Percentiles rank a stretch among this genome's conserved stretches.
These are phyloP conservation scores for Tulasnella calospora DNA, from an alignment of 768 basidiomycete species.

Conservation along the genomic window DNA sequence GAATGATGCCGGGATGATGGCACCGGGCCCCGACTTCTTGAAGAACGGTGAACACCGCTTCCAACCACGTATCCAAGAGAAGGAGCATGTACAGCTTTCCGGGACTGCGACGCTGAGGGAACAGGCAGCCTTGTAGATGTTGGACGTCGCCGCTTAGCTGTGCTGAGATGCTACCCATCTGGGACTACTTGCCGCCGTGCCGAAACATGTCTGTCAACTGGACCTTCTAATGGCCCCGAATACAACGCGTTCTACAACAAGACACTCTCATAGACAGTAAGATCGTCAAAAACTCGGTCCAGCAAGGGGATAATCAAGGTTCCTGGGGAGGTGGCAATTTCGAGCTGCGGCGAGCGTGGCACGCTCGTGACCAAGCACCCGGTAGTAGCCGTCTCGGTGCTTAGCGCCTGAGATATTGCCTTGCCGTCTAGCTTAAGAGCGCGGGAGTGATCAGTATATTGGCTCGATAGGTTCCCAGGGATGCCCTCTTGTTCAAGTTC, in stretches of 20 bases:
- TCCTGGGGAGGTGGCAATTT: background rate
- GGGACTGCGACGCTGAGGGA: no score
- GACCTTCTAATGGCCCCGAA: background rate
- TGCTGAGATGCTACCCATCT: background rate
- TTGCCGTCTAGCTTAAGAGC: background rate
- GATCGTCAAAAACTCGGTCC: background rate
- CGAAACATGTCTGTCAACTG: background rate
- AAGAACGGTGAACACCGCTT: background rate
- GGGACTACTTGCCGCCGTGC: background rate
- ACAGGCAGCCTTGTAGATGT: background rate
- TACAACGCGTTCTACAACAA: no score
- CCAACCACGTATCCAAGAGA: background rate
- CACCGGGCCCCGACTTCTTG: background rate
- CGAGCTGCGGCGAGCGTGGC: background rate
- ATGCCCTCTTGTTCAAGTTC: background rate
- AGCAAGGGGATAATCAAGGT: background rate
- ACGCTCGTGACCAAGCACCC: background rate
- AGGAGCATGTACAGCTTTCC: no score
- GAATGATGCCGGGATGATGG: background rate
- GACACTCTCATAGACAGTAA: background rate
- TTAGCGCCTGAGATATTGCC: background rate
- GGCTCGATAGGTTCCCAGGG: background rate
- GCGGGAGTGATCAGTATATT: background rate
- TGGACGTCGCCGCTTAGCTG: background rate
- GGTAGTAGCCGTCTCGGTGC: background rate